A percentile compares a stretch with the other conserved stretches of the same genome.
phyloP scores from a whole-genome alignment of 78 protist species.

The Dictyostelium brefeldianum region DNA sequence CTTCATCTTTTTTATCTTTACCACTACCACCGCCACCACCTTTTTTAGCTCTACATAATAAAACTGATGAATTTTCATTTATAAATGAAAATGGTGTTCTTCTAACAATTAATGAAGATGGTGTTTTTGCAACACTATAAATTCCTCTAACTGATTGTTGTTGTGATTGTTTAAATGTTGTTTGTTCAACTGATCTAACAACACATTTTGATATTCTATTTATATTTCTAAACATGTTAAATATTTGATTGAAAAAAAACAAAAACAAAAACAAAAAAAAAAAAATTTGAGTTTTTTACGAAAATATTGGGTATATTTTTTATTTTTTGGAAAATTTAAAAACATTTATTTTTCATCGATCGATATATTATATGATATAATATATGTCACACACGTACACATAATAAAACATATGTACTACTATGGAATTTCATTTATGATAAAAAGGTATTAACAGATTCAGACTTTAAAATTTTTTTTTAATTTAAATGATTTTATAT shows the following conservation, averaged over 20 bases:
- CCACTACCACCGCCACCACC: slow-evolving; percentile 22
- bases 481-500: no score
- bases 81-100: slow-evolving; percentile 5
- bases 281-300: neutral
- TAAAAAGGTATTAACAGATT: no score
- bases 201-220: neutral
- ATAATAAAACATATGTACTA: no score
- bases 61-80: neutral
- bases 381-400: no score
- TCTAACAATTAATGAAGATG: neutral
- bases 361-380: no score
- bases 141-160: neutral
- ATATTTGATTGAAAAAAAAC: neutral
- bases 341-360: no score
- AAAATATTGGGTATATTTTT: neutral
- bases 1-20: slow-evolving; percentile 22
- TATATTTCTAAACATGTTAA: neutral
- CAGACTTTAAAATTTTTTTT: no score
- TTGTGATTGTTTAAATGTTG: no score
- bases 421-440: no score
- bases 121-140: neutral
- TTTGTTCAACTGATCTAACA: neutral
- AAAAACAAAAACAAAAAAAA: neutral
- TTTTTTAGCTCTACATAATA: neutral
- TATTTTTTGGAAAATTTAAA: no score